Conservation (phyloP, 352 stramenopile species). For the Phytophthora hybrid region DNA sequence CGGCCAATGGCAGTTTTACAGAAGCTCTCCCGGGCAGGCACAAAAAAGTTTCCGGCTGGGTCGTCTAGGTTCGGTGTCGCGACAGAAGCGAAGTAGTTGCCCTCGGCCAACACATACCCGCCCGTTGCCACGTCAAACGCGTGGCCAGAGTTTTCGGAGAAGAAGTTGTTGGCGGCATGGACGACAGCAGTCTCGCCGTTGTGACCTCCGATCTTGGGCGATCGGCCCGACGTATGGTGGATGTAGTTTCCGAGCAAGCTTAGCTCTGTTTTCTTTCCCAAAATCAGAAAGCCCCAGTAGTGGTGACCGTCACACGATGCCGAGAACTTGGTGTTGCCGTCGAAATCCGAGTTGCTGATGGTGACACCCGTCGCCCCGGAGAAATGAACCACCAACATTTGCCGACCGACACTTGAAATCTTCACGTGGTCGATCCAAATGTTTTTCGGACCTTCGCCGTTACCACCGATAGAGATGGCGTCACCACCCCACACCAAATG, state of each 20-base stretch:
- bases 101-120: slow-evolving; percentile 35
- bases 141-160: slow-evolving; percentile 27
- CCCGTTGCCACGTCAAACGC: slow-evolving; percentile 26
- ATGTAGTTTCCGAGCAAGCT: slow-evolving; percentile 31
- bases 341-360: slow-evolving; percentile 40
- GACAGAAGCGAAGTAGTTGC: slow-evolving; percentile 35
- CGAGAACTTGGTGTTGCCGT: slow-evolving; percentile 21
- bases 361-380: slow-evolving; percentile 19
- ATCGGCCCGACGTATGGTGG: slow-evolving; percentile 46
- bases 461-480: slow-evolving; percentile 32
- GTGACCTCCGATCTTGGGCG: slow-evolving; percentile 40
- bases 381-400: slow-evolving; percentile 44
- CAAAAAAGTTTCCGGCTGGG: slow-evolving; percentile 27
- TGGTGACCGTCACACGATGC: slow-evolving; percentile 39
- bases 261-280: slow-evolving; percentile 29
- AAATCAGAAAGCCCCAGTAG: slow-evolving; percentile 46
- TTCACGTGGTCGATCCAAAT: slow-evolving; percentile 50
- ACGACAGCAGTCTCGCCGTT: slow-evolving; percentile 20
- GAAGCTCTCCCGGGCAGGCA: slow-evolving; percentile 13
- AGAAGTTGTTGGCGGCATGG: slow-evolving; percentile 42
- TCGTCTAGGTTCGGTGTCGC: slow-evolving; percentile 27
- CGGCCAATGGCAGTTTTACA: slow-evolving; percentile 29
- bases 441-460: neutral
- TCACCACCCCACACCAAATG: slow-evolving; percentile 35
- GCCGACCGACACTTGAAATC: slow-evolving; percentile 36